Conservation (phyloP, 2,329 filamentous ascomycete species). For the Colletotrichum karsti region DNA sequence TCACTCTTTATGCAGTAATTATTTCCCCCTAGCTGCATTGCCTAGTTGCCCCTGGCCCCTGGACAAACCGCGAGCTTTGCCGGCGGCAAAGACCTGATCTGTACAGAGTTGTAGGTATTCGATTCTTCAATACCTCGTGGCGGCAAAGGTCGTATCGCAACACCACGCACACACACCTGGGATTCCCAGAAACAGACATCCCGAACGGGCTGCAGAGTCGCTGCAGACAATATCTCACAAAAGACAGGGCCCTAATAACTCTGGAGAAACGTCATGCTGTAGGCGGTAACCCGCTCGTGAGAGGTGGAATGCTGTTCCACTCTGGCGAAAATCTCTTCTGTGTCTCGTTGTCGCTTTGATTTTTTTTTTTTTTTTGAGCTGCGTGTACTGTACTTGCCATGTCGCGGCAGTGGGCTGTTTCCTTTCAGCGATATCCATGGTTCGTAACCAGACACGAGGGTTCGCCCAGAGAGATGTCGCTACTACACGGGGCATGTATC, state of each 20-base stretch:
- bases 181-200: not conserved
- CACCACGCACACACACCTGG: too few relatives aligned
- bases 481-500: not conserved
- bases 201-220: not conserved
- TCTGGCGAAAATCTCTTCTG: not conserved
- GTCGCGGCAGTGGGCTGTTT: not conserved
- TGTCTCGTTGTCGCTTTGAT: conserved; percentile 6
- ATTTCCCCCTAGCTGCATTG: not conserved
- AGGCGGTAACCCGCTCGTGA: not conserved
- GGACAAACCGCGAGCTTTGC: conserved; percentile 2
- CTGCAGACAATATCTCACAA: not conserved
- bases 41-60: not conserved
- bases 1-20: conserved; percentile 13
- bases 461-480: conserved; percentile 26
- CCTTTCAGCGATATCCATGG: not conserved
- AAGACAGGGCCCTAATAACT: not conserved
- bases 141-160: not conserved
- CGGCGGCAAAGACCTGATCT: conserved; percentile 10
- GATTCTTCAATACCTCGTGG: conserved; percentile 19
- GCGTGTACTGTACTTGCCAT: not conserved
- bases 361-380: not conserved
- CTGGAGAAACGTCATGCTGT: not conserved
- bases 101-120: not conserved
- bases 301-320: not conserved
- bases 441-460: not conserved